Evolutionary conservation across 2,329 filamentous ascomycete species (phyloP).

Genomic region (Fusarium incarnatum): DNA sequence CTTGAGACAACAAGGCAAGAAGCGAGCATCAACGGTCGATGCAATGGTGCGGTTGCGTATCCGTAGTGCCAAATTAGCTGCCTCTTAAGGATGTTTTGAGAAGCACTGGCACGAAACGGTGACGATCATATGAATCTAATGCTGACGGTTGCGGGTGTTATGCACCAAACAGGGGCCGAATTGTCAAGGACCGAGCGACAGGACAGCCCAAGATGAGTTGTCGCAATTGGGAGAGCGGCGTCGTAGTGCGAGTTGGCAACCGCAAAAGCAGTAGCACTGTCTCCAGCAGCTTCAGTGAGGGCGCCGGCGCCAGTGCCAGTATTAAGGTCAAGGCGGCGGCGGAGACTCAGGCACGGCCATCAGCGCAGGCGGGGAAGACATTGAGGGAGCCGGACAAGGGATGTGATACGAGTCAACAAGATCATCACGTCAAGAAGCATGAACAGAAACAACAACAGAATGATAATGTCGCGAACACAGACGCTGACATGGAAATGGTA

Average conservation of each 20-base stretch:
- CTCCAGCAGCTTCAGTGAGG: constrained; percentile 24
- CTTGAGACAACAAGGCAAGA: constrained; percentile 38
- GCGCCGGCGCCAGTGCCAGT: constrained; percentile 22
- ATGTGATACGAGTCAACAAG: constrained; percentile 34
- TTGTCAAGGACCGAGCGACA: constrained; percentile 75
- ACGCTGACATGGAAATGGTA: constrained; percentile 36
- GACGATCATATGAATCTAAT: constrained; percentile 41
- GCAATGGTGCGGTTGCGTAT: constrained; percentile 35
- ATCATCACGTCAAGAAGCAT: constrained; percentile 19
- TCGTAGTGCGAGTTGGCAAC: constrained; percentile 72
- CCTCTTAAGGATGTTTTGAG: constrained; percentile 31
- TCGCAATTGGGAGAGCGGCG: constrained; percentile 96
- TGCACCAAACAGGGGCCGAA: constrained; percentile 72
- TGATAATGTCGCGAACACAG: constrained; percentile 24
- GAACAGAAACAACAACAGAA: constrained; percentile 12
- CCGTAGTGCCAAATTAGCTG: constrained; percentile 31
- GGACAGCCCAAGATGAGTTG: constrained; percentile 81
- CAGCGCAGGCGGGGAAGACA: constrained; percentile 33
- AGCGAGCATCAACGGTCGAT: constrained; percentile 37
- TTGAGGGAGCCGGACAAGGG: constrained; percentile 36
- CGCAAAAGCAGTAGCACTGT: constrained; percentile 30
- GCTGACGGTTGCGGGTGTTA: constrained; percentile 38
- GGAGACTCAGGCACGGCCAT: constrained; percentile 37
- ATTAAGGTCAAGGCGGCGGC: constrained; percentile 38
- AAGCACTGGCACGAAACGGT: constrained; percentile 35